Evolutionary conservation across 2,329 filamentous ascomycete species (phyloP), one percentile per base, ranked within the genome.

Genomic region (Emmonsiellopsis sp.): DNA sequence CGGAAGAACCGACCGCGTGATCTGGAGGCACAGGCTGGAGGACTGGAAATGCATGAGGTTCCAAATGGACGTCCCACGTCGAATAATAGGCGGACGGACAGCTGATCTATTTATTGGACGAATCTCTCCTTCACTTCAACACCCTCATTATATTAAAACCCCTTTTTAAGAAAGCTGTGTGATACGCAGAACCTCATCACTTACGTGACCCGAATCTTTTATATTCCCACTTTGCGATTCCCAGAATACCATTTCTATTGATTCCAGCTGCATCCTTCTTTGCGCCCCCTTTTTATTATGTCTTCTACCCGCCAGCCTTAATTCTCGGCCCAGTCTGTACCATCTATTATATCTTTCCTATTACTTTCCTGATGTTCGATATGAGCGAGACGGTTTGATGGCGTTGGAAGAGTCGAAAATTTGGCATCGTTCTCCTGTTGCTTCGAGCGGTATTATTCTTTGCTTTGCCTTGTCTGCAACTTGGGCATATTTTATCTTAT

Each of bases 1-100:
- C 75, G 75, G 56, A 79, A 78, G 60, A 73, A 75, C 57, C 71
- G 71, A 13, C 71, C 74, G 31, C 74, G 73, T 51, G 64, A 78
- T 60, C 63, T 71, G 43, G 70, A 78, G 62, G 74, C 77, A 63
- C 74, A 82, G 67, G 70, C 76, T 62, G 73, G 36, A 32, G 65
- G 76, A 58, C 75, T 92, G 63, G 88, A 94, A 68, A 85, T 95
- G 85, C 83, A 88, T 64, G 73, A 77, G 57, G 81, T 86, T 17
- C 45, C 44, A 9, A 46, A 49, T 11, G 40, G 46, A 27, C 39
- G 43, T 31, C 50, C 53, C 7, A n/a, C 40, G 14, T 51, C 42
- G 31, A 44, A 44, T 9, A 14, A 39, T 32, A 46, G 46, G 42
- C 40, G 11, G 17, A 39, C 50, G 13, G 34, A 46, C 46, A 42